Conservation (phyloP, 2,329 filamentous ascomycete species). For the Trichoderma harzianum region DNA sequence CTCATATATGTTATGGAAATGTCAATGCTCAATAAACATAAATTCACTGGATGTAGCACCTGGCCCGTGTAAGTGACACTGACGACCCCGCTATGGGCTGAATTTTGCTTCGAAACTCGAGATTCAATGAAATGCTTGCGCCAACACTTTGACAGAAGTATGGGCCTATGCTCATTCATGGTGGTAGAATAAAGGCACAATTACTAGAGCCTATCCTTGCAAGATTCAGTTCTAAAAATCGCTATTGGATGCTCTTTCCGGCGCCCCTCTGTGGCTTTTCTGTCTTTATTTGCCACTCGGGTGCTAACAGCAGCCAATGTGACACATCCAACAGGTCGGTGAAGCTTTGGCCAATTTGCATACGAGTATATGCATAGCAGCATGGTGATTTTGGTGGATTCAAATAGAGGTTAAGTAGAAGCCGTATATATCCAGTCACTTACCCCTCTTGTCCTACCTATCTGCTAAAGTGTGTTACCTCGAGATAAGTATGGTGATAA, state of each 20-base stretch:
- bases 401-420: not conserved
- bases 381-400: not conserved
- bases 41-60: too few relatives aligned
- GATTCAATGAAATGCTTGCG: too few relatives aligned
- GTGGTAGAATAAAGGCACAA: not conserved
- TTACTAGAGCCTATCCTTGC: too few relatives aligned
- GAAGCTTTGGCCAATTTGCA: not conserved
- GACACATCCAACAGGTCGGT: not conserved
- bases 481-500: not conserved
- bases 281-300: not conserved
- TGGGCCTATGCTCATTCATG: not conserved
- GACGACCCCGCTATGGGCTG: too few relatives aligned
- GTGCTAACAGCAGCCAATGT: not conserved
- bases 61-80: too few relatives aligned
- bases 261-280: not conserved
- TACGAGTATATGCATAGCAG: not conserved
- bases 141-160: not conserved
- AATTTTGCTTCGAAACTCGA: too few relatives aligned
- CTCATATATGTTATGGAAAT: too few relatives aligned
- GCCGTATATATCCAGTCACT: not conserved
- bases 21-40: too few relatives aligned
- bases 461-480: not conserved
- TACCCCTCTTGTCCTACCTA: not conserved
- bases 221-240: not conserved
- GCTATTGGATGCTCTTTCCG: not conserved